These are phyloP conservation scores for Aspergillus spinulosporus DNA, from an alignment of 2,329 filamentous ascomycete species.

Conservation along the genomic window DNA sequence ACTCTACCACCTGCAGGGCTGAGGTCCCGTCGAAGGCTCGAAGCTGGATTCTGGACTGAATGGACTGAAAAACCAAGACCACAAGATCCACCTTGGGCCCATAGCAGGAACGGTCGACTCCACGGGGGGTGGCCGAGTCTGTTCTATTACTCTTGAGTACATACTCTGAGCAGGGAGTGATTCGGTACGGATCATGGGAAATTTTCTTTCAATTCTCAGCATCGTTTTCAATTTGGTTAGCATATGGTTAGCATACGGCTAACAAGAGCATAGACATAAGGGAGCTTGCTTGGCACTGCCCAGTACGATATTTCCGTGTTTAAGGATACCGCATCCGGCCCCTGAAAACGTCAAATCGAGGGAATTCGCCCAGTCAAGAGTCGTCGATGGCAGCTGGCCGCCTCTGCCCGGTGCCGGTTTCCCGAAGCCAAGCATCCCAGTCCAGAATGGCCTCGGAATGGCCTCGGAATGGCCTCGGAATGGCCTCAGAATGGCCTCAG, in stretches of 20 bases:
- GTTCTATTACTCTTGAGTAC: neutral
- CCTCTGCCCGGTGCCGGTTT: conserved; percentile 34
- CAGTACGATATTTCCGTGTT: neutral
- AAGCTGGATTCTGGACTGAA: no score
- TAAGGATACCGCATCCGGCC: neutral
- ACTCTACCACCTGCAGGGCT: no score
- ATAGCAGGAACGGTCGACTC: conserved; percentile 6
- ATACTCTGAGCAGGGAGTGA: no score
- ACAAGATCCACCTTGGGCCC: conserved; percentile 5
- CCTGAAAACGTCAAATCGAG: neutral
- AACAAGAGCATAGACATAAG: no score
- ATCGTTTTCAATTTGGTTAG: no score
- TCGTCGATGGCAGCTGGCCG: conserved; percentile 8
- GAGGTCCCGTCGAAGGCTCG: no score
- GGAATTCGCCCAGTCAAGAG: neutral
- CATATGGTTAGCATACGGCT: neutral
- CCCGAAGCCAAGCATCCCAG: conserved; percentile 22
- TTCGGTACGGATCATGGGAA: neutral
- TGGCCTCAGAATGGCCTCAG: neutral
- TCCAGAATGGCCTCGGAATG: neutral
- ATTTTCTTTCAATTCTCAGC: neutral
- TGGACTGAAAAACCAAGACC: neutral
- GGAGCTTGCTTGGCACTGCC: no score
- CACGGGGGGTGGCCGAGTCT: conserved; percentile 11
- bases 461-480: neutral